Evolutionary conservation across 75 land plant species (phyloP).

Genomic region (Larix kaempferi): DNA sequence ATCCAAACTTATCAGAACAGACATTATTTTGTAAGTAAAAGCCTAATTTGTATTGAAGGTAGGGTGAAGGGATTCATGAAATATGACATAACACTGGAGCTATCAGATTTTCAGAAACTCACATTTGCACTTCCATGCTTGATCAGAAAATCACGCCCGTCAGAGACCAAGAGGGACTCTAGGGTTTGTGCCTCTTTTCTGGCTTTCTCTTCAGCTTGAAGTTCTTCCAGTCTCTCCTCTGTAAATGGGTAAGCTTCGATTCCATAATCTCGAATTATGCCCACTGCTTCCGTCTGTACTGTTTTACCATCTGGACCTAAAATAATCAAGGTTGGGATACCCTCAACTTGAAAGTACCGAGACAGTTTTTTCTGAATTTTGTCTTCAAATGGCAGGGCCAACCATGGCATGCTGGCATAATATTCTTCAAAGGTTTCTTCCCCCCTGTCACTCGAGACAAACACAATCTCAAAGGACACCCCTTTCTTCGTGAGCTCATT

Average conservation of each 20-base stretch:
- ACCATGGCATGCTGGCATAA: conserved; percentile 28
- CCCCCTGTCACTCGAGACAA: conserved; percentile 27
- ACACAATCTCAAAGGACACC: conserved; percentile 23
- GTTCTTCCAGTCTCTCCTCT: conserved; percentile 14
- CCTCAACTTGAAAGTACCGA: conserved; percentile 22
- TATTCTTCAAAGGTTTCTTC: conserved; percentile 21
- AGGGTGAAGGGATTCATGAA: too few species aligned
- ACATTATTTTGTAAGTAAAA: too few species aligned
- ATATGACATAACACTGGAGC: too few species aligned
- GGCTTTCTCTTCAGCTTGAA: conserved; percentile 19
- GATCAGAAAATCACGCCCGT: conserved; percentile 20
- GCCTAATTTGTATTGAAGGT: too few species aligned
- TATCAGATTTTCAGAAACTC: neutral
- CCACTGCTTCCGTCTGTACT: conserved; percentile 13
- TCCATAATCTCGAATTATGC: conserved; percentile 13
- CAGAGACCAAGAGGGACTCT: conserved; percentile 24
- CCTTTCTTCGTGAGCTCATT: conserved; percentile 22
- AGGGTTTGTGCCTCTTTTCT: conserved; percentile 13
- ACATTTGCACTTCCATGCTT: conserved; percentile 10
- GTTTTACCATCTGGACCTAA: conserved; percentile 34
- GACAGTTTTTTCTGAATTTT: conserved; percentile 12
- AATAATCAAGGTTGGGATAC: conserved; percentile 20
- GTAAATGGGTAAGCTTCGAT: conserved; percentile 26
- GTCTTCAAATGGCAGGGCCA: conserved; percentile 26
- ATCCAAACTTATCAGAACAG: too few species aligned